Percentiles rank a stretch among this genome's conserved stretches.
phyloP scores from a whole-genome alignment of 192 early-diverging fungal species.

The Backusella parvicylindrica region DNA sequence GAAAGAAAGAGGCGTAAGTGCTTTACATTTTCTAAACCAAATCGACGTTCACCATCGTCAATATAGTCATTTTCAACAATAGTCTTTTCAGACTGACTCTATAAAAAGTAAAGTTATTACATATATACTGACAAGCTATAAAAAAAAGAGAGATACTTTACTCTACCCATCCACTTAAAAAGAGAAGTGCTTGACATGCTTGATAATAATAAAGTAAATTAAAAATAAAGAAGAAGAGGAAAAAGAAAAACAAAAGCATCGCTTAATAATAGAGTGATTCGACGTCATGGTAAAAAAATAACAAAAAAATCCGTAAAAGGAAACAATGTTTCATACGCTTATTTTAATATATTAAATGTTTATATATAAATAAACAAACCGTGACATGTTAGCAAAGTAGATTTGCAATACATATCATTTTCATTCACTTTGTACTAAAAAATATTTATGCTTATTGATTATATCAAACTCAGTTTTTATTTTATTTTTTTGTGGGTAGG shows the following conservation, averaged over 20 bases:
- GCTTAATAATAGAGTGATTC: neutral
- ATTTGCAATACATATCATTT: too few species aligned
- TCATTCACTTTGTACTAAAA: neutral
- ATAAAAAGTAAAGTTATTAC: neutral
- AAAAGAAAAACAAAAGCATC: neutral
- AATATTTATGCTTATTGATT: neutral
- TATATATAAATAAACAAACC: neutral
- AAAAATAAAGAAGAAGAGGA: neutral
- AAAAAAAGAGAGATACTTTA: conserved; percentile 16
- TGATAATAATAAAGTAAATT: neutral
- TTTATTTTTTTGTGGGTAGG: too few species aligned
- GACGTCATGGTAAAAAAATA: neutral
- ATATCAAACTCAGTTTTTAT: neutral
- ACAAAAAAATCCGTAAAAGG: neutral
- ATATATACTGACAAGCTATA: too few species aligned
- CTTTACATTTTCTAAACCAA: conserved; percentile 87
- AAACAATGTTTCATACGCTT: neutral
- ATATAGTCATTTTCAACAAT: conserved; percentile 39
- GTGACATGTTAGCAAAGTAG: neutral
- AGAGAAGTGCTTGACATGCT: conserved; percentile 40
- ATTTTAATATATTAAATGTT: neutral
- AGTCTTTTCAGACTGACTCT: conserved; percentile 42
- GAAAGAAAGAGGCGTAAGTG: neutral
- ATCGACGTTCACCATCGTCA: conserved; percentile 71
- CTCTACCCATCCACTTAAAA: conserved; percentile 51